Evolutionary conservation across 2,329 filamentous ascomycete genomes (phyloP).

Genomic region (Neoascochyta sp.): DNA sequence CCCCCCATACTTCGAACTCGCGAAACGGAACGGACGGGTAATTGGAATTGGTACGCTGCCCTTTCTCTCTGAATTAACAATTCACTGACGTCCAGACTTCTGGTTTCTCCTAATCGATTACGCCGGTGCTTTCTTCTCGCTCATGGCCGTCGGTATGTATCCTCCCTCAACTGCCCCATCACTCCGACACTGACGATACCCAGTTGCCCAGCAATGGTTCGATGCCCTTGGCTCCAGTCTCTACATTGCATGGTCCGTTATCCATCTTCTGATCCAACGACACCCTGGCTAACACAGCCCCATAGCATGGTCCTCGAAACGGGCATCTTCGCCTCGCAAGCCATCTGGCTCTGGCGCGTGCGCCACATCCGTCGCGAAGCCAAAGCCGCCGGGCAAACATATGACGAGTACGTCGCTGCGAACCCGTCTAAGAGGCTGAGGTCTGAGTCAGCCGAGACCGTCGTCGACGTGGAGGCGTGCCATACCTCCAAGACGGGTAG

Average conservation of each 20-base stretch:
- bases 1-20: constrained; percentile 60
- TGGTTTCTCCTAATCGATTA: constrained; percentile 60
- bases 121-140: constrained; percentile 59
- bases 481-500: constrained; percentile 1
- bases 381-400: constrained; percentile 50
- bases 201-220: constrained; percentile 58
- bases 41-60: constrained; percentile 56
- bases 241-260: constrained; percentile 57
- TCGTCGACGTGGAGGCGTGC: constrained; percentile 27
- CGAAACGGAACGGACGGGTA: constrained; percentile 59
- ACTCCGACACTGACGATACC: constrained; percentile 23
- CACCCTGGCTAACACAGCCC: background rate
- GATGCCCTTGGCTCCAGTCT: constrained; percentile 59
- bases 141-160: constrained; percentile 56
- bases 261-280: background rate
- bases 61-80: too few relatives aligned
- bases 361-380: constrained; percentile 52
- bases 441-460: constrained; percentile 20
- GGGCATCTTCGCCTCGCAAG: constrained; percentile 58
- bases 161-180: too few relatives aligned
- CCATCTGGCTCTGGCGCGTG: constrained; percentile 57
- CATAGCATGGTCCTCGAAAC: constrained; percentile 54
- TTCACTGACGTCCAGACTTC: constrained; percentile 39
- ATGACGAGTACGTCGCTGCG: constrained; percentile 50
- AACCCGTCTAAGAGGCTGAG: constrained; percentile 22